Percentiles rank a stretch among this genome's conserved stretches.
These are phyloP conservation scores for Macrocybe sp. DNA, from an alignment of 1,284 basidiomycete genomes.

Conservation along the genomic window DNA sequence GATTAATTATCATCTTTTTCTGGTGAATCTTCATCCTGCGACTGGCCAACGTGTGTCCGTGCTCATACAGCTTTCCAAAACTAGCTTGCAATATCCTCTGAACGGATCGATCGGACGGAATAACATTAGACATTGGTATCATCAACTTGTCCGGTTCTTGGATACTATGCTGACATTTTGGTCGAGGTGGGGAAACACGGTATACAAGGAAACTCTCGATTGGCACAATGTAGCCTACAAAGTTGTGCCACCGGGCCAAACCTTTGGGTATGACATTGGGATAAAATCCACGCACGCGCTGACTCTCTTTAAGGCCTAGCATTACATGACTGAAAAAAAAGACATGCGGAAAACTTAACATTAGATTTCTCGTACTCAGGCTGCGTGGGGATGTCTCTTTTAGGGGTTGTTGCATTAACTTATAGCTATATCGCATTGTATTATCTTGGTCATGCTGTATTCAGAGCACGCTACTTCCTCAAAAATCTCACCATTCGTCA, in stretches of 20 bases:
- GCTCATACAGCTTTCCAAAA: background rate
- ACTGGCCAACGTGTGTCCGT: background rate
- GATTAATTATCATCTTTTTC: slow-evolving; percentile 44
- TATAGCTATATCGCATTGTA: too few species aligned
- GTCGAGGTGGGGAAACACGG: slow-evolving; percentile 45
- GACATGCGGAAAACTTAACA: too few species aligned
- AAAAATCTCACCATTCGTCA: too few species aligned
- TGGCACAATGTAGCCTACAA: slow-evolving; percentile 21
- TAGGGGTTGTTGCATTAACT: too few species aligned
- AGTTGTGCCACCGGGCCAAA: slow-evolving; percentile 18
- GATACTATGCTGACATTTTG: background rate
- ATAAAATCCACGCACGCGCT: too few species aligned
- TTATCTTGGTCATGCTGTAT: too few species aligned
- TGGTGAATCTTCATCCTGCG: slow-evolving; percentile 28
- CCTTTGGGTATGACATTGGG: slow-evolving; percentile 23
- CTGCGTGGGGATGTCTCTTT: too few species aligned
- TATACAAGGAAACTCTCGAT: slow-evolving; percentile 32
- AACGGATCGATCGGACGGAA: slow-evolving; percentile 37
- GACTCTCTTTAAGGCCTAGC: too few species aligned
- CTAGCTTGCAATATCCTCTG: slow-evolving; percentile 40
- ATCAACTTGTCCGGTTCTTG: background rate
- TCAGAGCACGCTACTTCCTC: too few species aligned
- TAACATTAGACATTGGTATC: slow-evolving; percentile 33
- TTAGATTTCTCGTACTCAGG: too few species aligned
- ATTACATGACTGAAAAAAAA: too few species aligned